Conservation (phyloP, 192 early-diverging fungal species). For the Backusella westeae region DNA sequence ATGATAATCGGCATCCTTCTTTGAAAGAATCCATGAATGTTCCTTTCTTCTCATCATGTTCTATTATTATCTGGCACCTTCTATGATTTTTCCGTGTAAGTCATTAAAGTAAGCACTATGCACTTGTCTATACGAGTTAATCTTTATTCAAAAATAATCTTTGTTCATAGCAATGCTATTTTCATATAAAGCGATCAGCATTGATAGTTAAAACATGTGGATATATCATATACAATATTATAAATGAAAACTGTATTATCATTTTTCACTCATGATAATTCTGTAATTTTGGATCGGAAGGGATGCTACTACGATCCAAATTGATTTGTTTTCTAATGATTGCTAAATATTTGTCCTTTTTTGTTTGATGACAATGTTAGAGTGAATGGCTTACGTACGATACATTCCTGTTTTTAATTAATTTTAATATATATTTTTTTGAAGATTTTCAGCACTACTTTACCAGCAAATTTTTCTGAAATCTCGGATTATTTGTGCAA, state of each 20-base stretch:
- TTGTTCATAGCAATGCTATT: too few species aligned
- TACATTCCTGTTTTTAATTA: not conserved
- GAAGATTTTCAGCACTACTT: not conserved
- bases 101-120: not conserved
- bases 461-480: not conserved
- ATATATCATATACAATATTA: too few species aligned
- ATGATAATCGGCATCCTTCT: not conserved
- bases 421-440: not conserved
- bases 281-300: too few species aligned
- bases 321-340: too few species aligned
- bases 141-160: too few species aligned
- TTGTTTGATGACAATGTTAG: not conserved
- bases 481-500: not conserved
- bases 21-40: not conserved
- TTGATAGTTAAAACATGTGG: too few species aligned
- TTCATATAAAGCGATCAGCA: too few species aligned
- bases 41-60: not conserved
- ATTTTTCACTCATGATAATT: too few species aligned
- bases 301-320: too few species aligned
- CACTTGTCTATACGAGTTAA: too few species aligned
- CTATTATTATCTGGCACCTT: not conserved
- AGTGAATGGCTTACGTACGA: not conserved
- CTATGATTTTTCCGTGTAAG: not conserved
- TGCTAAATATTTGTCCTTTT: too few species aligned
- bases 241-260: too few species aligned